phyloP scores from a whole-genome alignment of 1,139 yeast species.

The Hyphopichia pseudoburtonii region DNA sequence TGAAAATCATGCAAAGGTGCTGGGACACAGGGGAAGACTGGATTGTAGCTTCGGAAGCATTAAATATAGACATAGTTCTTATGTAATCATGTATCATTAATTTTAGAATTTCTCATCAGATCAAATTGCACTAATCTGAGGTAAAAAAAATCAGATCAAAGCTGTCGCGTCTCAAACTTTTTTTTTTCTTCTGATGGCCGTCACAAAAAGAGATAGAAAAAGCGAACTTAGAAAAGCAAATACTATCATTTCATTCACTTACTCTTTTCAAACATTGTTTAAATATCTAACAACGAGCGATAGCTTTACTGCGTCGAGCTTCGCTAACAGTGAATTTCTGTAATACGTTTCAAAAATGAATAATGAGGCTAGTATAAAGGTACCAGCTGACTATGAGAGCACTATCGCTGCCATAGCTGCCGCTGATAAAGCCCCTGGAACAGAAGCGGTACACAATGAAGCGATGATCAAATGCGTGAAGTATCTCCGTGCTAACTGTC shows the following conservation, averaged over 20 bases:
- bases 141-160: too few species aligned
- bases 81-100: conserved; percentile 1
- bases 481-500: conserved; percentile 21
- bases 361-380: neutral
- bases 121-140: too few species aligned
- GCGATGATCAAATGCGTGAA: conserved; percentile 25
- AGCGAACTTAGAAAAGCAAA: too few species aligned
- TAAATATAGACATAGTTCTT: conserved; percentile 42
- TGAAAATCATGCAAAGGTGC: conserved; percentile 50
- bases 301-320: too few species aligned
- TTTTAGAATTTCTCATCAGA: too few species aligned
- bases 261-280: too few species aligned
- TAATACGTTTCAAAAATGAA: neutral
- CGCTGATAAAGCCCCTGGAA: conserved; percentile 20
- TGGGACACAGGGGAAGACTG: conserved; percentile 61
- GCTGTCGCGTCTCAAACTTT: too few species aligned
- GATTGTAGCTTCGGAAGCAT: conserved; percentile 49
- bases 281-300: too few species aligned
- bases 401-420: neutral
- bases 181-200: too few species aligned
- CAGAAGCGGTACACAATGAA: conserved; percentile 25
- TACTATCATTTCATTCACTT: too few species aligned
- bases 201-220: too few species aligned
- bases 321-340: too few species aligned
- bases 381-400: conserved; percentile 1